These are phyloP conservation scores for Boechera stricta DNA, from an alignment of 345 rosid genomes.

Conservation along the genomic window DNA sequence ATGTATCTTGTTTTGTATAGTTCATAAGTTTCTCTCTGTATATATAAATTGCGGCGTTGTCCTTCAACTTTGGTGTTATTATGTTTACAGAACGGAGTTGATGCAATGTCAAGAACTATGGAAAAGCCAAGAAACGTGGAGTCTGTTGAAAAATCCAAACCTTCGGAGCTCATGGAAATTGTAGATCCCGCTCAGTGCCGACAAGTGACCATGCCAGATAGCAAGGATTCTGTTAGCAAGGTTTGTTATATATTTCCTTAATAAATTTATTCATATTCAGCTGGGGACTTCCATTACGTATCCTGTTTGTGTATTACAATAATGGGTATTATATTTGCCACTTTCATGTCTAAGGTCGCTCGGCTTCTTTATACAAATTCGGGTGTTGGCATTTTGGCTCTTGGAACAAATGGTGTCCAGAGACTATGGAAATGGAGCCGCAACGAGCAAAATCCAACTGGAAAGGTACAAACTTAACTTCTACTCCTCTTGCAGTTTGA, in stretches of 20 bases:
- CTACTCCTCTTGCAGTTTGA: background rate
- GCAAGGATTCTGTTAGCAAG: slow-evolving; percentile 79
- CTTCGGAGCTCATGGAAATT: slow-evolving; percentile 83
- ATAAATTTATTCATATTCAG: background rate
- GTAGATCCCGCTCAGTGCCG: slow-evolving; percentile 70
- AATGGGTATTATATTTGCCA: slow-evolving; percentile 8
- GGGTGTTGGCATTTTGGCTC: slow-evolving; percentile 57
- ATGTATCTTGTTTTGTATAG: slow-evolving; percentile 15
- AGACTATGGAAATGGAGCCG: slow-evolving; percentile 65
- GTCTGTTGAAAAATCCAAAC: slow-evolving; percentile 66
- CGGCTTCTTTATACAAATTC: slow-evolving; percentile 63
- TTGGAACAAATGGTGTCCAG: slow-evolving; percentile 58
- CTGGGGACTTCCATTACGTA: background rate
- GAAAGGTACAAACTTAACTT: slow-evolving; percentile 46
- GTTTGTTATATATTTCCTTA: slow-evolving; percentile 46
- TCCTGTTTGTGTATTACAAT: background rate
- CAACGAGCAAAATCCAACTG: slow-evolving; percentile 58
- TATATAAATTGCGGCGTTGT: background rate
- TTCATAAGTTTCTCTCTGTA: slow-evolving; percentile 20
- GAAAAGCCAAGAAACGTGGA: slow-evolving; percentile 81
- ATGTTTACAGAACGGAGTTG: slow-evolving; percentile 74
- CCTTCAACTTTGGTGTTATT: slow-evolving; percentile 24
- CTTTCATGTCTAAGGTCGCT: slow-evolving; percentile 49
- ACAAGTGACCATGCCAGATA: slow-evolving; percentile 74
- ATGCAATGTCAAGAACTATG: slow-evolving; percentile 68